phyloP scores from a whole-genome alignment of 108 stramenopile species.

The Cyclotella kingstonii region DNA sequence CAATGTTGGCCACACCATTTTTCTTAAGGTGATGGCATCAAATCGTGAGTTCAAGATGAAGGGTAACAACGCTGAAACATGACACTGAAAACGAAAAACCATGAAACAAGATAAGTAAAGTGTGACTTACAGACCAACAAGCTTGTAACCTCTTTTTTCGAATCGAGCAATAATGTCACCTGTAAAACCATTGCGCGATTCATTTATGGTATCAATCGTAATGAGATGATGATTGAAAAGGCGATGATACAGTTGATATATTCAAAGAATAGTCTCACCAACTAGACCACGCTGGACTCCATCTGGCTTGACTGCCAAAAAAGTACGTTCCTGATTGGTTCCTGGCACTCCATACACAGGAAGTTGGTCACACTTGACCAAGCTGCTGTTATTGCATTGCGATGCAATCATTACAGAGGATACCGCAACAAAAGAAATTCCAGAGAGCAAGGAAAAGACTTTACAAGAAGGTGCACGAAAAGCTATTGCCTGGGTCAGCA shows the following conservation, averaged over 20 bases:
- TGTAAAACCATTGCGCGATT: too few species aligned
- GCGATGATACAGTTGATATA: too few species aligned
- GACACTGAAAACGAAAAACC: too few species aligned
- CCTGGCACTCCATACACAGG: conserved; percentile 72
- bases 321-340: conserved; percentile 87
- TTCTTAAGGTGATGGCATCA: conserved; percentile 57
- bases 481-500: too few species aligned
- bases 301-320: conserved; percentile 94
- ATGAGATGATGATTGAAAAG: too few species aligned
- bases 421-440: conserved; percentile 20
- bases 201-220: too few species aligned
- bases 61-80: neutral
- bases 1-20: conserved; percentile 88
- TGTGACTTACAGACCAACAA: conserved; percentile 60
- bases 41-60: neutral
- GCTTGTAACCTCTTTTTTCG: conserved; percentile 93
- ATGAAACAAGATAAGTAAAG: too few species aligned
- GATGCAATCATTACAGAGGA: conserved; percentile 11
- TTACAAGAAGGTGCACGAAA: too few species aligned
- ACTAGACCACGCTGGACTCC: conserved; percentile 94
- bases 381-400: conserved; percentile 17
- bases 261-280: conserved; percentile 29
- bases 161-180: conserved; percentile 91
- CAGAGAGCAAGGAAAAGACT: too few species aligned
- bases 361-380: conserved; percentile 42